Evolutionary conservation across 2,329 filamentous ascomycete species (phyloP), one percentile per base, ranked within the genome.

Genomic region (Coleophoma eucalyptorum): DNA sequence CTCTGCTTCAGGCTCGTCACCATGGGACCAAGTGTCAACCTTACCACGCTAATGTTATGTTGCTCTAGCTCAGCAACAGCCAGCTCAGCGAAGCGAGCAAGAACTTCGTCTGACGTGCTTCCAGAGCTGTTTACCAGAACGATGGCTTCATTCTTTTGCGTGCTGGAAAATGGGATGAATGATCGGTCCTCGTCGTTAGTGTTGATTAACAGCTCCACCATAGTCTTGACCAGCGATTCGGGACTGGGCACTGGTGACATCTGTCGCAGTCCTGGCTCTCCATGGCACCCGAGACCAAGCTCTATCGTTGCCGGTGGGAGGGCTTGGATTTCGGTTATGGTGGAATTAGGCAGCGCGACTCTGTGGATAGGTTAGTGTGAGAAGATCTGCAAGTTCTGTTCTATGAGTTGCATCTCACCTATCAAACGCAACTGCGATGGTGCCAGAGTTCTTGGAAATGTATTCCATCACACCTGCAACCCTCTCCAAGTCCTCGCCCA

Each of bases 221-320:
- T 62, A 21, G 55, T 53, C 40, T 56, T 54, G 2, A 55, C 58
- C 5, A 62, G 51, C 4, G 49, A 51, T 32, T 55, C 53, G 3
- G 59, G 59, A 18, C 44, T 54, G 12, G 58, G 59, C 12, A 59
- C 38, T 16, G 58, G 59, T 4, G 58, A 59, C 10, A 62, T 54
- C 35, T 54, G 51, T 2, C 55, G 52, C 3, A 62, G 55, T 3
- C 72, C 72, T 5, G 75, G 73, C 60, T 78, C 75, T 48, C 77
- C 77, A 55, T 78, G 75, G 47, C 77, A 77, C 3, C 75, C 75
- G 67, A 77, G 75, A 6, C 71, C 71, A 16, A 74, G 53, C 12
- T 72, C 71, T 52, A 67, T 70, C 1, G 59, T 62, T 19, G 45
- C 48, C 8, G 59, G 55, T 20, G 60, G 59, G 3, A 62, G 51